Evolutionary conservation across 257 asterid species (phyloP).

Genomic region (Phtheirospermum japonicum): DNA sequence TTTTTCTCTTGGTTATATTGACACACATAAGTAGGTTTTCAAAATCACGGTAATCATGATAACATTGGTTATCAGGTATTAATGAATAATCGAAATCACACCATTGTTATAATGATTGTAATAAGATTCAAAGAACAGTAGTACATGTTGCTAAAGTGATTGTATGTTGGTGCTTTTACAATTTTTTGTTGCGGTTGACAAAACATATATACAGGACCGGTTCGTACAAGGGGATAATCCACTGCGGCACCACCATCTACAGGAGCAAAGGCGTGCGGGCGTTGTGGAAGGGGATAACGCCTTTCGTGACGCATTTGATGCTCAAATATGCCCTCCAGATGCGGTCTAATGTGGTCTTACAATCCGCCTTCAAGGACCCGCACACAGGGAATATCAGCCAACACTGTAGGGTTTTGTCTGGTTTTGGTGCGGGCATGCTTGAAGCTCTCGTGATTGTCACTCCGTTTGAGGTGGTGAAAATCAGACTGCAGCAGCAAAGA

Average conservation of each 20-base stretch:
- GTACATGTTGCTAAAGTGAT: too few relatives aligned
- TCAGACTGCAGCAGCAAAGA: constrained; percentile 94
- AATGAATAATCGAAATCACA: too few relatives aligned
- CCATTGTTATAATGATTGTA: too few relatives aligned
- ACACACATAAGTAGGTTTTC: too few relatives aligned
- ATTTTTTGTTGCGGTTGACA: too few relatives aligned
- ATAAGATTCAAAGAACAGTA: too few relatives aligned
- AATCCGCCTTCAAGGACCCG: constrained; percentile 76
- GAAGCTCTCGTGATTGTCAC: constrained; percentile 95
- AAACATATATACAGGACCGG: constrained; percentile 79
- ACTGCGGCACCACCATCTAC: constrained; percentile 82
- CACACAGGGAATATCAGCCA: constrained; percentile 76
- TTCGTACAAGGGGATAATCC: constrained; percentile 73
- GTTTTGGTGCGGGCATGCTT: constrained; percentile 98
- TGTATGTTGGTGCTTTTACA: too few relatives aligned
- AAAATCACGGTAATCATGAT: too few relatives aligned
- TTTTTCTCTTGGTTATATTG: too few relatives aligned
- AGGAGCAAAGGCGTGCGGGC: too few relatives aligned
- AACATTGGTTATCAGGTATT: too few relatives aligned
- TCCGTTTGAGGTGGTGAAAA: constrained; percentile 99
- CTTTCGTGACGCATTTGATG: constrained; percentile 90
- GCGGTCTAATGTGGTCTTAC: constrained; percentile 95
- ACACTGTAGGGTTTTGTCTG: constrained; percentile 69
- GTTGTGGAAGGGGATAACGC: constrained; percentile 97
- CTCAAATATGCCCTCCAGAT: constrained; percentile 88